Evolutionary conservation across 2,329 filamentous ascomycete genomes (phyloP).

Genomic region (Rosellinia necatrix): DNA sequence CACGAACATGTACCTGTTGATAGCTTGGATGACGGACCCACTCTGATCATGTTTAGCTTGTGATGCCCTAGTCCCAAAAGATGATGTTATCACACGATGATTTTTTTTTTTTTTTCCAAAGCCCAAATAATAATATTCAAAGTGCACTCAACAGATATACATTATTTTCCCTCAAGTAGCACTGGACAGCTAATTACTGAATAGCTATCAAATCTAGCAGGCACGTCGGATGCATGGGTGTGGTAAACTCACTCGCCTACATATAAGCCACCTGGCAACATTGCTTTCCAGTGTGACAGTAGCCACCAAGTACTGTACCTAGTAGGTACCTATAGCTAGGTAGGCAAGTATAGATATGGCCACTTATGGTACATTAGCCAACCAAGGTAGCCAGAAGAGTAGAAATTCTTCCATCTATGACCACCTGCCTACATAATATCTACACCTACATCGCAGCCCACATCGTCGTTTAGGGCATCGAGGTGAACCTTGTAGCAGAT

Average conservation of each 20-base stretch:
- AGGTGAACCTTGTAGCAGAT: conserved; percentile 3
- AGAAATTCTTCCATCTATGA: conserved; percentile 13
- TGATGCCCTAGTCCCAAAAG: conserved; percentile 20
- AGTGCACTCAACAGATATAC: background rate
- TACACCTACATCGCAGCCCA: background rate
- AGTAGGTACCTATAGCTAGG: no score
- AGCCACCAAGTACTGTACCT: no score
- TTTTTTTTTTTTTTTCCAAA: conserved; percentile 12
- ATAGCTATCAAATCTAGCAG: conserved; percentile 9
- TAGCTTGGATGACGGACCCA: conserved; percentile 15
- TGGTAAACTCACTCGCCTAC: no score
- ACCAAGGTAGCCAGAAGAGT: background rate
- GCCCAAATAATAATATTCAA: background rate
- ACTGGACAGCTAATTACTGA: background rate
- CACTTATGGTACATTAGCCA: background rate
- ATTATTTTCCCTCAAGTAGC: background rate
- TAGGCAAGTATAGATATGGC: background rate
- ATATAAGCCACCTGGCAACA: conserved; percentile 38
- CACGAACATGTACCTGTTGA: conserved; percentile 3
- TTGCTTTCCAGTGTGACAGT: no score
- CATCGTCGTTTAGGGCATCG: no score
- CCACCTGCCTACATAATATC: background rate
- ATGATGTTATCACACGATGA: conserved; percentile 17
- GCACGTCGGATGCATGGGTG: no score
- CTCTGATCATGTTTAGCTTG: background rate